Base-by-base conservation (phyloP, 108 stramenopile species). In the Craspedostauros australis region DNA sequence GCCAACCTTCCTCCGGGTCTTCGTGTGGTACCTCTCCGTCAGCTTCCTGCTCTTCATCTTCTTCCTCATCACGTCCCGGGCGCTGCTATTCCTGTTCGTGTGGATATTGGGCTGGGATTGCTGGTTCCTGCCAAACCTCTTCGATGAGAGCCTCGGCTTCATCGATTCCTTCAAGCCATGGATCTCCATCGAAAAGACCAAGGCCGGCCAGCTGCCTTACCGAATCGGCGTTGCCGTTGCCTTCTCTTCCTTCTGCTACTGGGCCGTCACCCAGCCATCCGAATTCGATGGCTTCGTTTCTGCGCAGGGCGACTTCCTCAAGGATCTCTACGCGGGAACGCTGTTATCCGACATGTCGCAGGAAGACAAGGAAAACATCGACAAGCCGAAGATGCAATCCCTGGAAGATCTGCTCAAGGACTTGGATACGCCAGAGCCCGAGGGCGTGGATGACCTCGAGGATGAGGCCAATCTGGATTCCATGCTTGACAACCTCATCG, bases 231-330 rank as follows among this genome's bases (percentile, higher is more conserved):
- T 95, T 41, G 77, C 85, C 16, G 76, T 93, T 14, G 93, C 90
- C 5, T 86, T 98, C 41, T 79, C 89, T 27, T 95, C 90, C 9
- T 99, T 99, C 54, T 87, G 90, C 54, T 89, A 89, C 50, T 99
- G 98, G 98, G 96, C 96, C 12, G 86, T 94, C 18, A 95, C 91
- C 2, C 98, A 99, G 68, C 98, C 98, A 5, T 96, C 96, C 0
- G 98, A 99, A 69, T 99, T 99, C 61, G 98, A 99, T 77, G 93
- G 85, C 2, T 95, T 97, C 73, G 89, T 96, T 19, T 45, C 80
- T 18, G 96, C 88, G 2, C 98, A 99, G 66, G 94, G 89, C 27
- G 96, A 98, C 56, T 99, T 99, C 66, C 73, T 99, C 64, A 91
- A 93, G 54, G 98, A 99, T 68, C 75, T 99, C 39, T 99, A 99